Evolutionary conservation across 1,284 basidiomycete species (phyloP).

Genomic region (Veloboletus limbatus): DNA sequence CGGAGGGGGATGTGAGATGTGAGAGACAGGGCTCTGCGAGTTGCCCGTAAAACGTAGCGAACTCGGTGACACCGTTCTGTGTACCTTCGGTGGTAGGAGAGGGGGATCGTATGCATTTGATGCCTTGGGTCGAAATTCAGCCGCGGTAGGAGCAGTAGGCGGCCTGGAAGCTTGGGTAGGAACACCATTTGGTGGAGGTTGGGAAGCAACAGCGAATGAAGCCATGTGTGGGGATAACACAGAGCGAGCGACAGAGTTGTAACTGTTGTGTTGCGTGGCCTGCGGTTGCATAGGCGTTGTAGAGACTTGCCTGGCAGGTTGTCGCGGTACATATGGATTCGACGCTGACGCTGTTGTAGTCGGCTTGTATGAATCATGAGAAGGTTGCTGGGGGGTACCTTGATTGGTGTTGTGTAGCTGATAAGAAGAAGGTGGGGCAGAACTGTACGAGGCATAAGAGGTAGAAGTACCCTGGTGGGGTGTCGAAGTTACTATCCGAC

Average conservation of each 20-base stretch:
- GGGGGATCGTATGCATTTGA: conserved; percentile 80
- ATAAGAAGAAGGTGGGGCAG: conserved; percentile 11
- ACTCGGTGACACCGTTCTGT: conserved; percentile 27
- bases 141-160: conserved; percentile 34
- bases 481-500: conserved; percentile 14
- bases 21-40: conserved; percentile 13
- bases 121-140: conserved; percentile 56
- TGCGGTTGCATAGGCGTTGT: conserved; percentile 21
- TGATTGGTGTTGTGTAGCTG: conserved; percentile 18
- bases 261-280: conserved; percentile 10
- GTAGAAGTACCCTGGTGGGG: conserved; percentile 10
- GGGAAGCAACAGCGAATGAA: conserved; percentile 15
- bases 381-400: conserved; percentile 12
- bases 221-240: conserved; percentile 25
- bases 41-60: conserved; percentile 23
- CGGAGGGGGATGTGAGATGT: conserved; percentile 14
- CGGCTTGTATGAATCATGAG: conserved; percentile 36
- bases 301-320: conserved; percentile 17
- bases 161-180: conserved; percentile 33
- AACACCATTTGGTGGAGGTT: conserved; percentile 16
- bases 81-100: conserved; percentile 53
- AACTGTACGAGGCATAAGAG: conserved; percentile 21
- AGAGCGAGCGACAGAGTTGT: conserved; percentile 16
- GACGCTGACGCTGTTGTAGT: conserved; percentile 22
- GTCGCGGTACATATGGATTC: conserved; percentile 12